Percentiles rank a stretch among this genome's conserved stretches.
Evolutionary conservation across 2,329 filamentous ascomycete species (phyloP).

Genomic region (Lachnellula suecica): DNA sequence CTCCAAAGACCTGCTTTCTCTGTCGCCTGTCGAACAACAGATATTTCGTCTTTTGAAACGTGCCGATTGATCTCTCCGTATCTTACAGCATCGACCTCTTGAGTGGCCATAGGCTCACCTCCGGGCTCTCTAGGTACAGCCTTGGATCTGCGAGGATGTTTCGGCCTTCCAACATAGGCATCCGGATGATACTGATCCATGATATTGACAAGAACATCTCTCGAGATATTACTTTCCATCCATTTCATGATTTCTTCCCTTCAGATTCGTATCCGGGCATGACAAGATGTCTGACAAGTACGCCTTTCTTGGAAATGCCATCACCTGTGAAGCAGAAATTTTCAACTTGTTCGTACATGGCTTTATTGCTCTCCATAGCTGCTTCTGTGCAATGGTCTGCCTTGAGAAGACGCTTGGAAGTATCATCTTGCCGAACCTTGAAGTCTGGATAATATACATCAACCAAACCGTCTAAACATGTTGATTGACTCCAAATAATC

Average conservation of each 20-base stretch:
- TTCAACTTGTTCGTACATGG: slow-evolving; percentile 80
- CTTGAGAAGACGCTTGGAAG: slow-evolving; percentile 72
- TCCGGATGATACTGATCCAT: slow-evolving; percentile 88
- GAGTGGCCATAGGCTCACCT: neutral
- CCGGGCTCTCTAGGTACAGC: slow-evolving; percentile 30
- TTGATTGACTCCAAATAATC: slow-evolving; percentile 72
- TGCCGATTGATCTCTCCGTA: slow-evolving; percentile 80
- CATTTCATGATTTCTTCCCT: slow-evolving; percentile 73
- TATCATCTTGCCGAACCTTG: slow-evolving; percentile 71
- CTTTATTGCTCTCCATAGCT: slow-evolving; percentile 74
- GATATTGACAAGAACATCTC: slow-evolving; percentile 77
- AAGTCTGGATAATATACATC: slow-evolving; percentile 90
- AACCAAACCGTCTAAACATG: slow-evolving; percentile 74
- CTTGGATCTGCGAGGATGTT: slow-evolving; percentile 34
- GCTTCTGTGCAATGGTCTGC: slow-evolving; percentile 72
- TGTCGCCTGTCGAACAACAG: slow-evolving; percentile 64
- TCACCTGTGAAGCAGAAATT: slow-evolving; percentile 81
- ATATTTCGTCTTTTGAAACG: slow-evolving; percentile 64
- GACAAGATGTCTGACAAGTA: slow-evolving; percentile 76
- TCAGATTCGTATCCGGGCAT: slow-evolving; percentile 82
- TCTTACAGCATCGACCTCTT: slow-evolving; percentile 45
- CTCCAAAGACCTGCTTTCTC: slow-evolving; percentile 74
- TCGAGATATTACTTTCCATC: slow-evolving; percentile 70
- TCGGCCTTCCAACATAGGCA: slow-evolving; percentile 76
- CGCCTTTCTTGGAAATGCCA: slow-evolving; percentile 74